Percentiles rank a stretch among this genome's conserved stretches.
Conservation (phyloP, 2,329 filamentous ascomycete genomes). For the Diaporthe velutina region DNA sequence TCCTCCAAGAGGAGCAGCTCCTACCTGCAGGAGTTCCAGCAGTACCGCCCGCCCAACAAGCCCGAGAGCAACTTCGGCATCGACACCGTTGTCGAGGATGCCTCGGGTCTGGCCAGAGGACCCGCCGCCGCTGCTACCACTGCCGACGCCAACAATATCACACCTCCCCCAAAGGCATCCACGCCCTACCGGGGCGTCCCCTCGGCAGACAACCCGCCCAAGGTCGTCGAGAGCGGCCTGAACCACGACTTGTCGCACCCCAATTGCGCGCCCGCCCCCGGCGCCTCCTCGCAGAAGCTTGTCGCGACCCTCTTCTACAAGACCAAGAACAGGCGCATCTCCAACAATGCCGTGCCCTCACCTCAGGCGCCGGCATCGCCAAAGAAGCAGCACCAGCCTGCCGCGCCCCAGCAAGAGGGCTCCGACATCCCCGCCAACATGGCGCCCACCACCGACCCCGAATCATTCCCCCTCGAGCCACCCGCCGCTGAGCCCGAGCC, state of each 20-base stretch:
- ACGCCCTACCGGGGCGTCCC: conserved; percentile 69
- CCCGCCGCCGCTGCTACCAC: conserved; percentile 38
- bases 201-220: conserved; percentile 69
- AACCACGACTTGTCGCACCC: conserved; percentile 73
- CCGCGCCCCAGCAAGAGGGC: conserved; percentile 47
- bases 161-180: conserved; percentile 43
- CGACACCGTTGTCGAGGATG: conserved; percentile 73
- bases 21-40: conserved; percentile 73
- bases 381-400: conserved; percentile 39
- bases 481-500: conserved; percentile 68
- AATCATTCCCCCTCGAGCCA: conserved; percentile 72
- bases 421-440: conserved; percentile 65
- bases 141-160: background rate
- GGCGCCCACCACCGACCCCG: conserved; percentile 69
- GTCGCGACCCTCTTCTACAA: conserved; percentile 77
- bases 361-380: conserved; percentile 49
- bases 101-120: conserved; percentile 50
- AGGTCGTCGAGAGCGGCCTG: conserved; percentile 72
- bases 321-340: conserved; percentile 49
- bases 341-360: conserved; percentile 52
- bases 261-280: conserved; percentile 69
- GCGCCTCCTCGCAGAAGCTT: conserved; percentile 63
- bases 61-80: conserved; percentile 72
- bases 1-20: conserved; percentile 70
- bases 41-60: conserved; percentile 69